Base-by-base conservation (phyloP, 1,139 yeast genomes). In the Sugiyamaella xylanicola region DNA sequence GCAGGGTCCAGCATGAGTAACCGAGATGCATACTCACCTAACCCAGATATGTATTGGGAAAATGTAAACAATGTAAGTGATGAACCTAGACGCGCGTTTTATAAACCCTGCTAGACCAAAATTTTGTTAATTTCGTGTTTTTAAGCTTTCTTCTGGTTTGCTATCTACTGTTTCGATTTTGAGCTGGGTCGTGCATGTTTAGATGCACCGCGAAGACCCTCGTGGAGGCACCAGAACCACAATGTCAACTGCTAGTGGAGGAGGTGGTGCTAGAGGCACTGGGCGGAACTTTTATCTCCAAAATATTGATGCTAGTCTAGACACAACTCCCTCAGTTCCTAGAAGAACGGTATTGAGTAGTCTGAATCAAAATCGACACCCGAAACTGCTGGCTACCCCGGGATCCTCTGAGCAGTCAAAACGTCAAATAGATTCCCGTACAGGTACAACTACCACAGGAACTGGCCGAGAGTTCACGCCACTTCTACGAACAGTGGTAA, bases 401-500 rank as follows among this genome's bases (percentile, higher is more conserved):
- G 39, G 35, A 21, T 53, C 56, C 5, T 48, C 56, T 11, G 49
- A 37, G 7, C 32, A 42, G 20, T 35, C 40, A 9, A 32, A 32
- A 32, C 37, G 37, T 4, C 37, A 32, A 15, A 5, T 9, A 9
- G 36, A 25, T 9, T 32, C 21, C 19, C 27, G 35, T 21, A 13
- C 25, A 11, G 22, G n/a, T 19, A 7, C 7, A 7, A 13, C 21
- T 20, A 48, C 56, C n/a, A 32, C 37, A n/a, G 50, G 49, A 11
- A 48, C n/a, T n/a, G n/a, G n/a, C n/a, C n/a, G 55, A 15, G 65
- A 62, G 51, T 62, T 62, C 54, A 55, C 63, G 16, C 65, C 65
- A 2, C 51, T 62, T 44, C 48, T 62, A 37, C 56, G 59, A 27
- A 62, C 65, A 2, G 59, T 59, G 35, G 55, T 51, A 32, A 56